A percentile compares a stretch with the other conserved stretches of the same genome.
Evolutionary conservation across 257 asterid species (phyloP).

Genomic region (Paulownia fortunei): DNA sequence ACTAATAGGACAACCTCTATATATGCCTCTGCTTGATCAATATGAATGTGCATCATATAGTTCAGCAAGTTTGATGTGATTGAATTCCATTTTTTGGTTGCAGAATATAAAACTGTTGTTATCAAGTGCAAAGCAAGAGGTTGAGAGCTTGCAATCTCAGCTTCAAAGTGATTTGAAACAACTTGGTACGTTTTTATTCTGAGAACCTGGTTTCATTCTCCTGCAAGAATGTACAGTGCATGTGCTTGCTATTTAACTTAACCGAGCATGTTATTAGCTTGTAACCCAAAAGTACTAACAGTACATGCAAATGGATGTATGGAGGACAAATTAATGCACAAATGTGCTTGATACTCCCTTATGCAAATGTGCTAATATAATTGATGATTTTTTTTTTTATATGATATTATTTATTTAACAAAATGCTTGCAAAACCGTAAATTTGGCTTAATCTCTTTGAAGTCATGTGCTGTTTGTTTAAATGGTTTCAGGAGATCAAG

Average conservation of each 20-base stretch:
- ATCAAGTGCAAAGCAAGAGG: constrained; percentile 65
- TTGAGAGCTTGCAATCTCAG: constrained; percentile 65
- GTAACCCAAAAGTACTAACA: neutral
- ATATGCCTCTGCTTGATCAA: too few species aligned
- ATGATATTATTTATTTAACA: neutral
- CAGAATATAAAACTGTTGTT: constrained; percentile 75
- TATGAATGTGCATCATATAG: too few species aligned
- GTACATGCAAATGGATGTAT: neutral
- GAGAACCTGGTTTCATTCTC: neutral
- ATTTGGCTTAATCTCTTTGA: neutral
- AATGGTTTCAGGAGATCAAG: constrained; percentile 68
- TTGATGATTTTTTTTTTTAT: neutral
- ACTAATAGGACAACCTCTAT: too few species aligned
- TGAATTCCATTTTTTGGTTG: constrained; percentile 32
- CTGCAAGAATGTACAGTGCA: too few species aligned
- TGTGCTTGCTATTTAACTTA: too few species aligned
- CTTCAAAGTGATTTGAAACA: constrained; percentile 70
- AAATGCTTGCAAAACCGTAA: neutral
- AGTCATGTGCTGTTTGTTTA: constrained; percentile 28
- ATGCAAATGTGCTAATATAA: neutral
- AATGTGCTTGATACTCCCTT: neutral
- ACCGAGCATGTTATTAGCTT: neutral
- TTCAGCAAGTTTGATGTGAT: constrained; percentile 15
- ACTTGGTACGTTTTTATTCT: constrained; percentile 55
- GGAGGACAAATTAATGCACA: neutral